Base-by-base conservation (phyloP, 2,329 filamentous ascomycete species). In the Conoideocrella luteorostrata region DNA sequence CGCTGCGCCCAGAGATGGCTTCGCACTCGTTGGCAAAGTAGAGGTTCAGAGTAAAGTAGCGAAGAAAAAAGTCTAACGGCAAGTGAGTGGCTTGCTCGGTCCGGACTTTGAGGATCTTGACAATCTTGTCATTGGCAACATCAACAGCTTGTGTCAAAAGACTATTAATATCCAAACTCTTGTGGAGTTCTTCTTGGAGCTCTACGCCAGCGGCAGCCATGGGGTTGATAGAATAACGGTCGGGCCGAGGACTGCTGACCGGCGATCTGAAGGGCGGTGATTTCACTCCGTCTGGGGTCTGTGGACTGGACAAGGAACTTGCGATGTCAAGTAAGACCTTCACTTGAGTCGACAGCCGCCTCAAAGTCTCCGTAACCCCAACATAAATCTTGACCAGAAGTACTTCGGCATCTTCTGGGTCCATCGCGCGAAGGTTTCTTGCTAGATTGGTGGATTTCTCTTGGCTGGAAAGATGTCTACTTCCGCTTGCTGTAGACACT, bases 251-350 rank as follows among this genome's bases (percentile, higher is more conserved):
- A 46, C 76, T 80, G 32, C 72, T 66, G 2, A 77, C 62, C 0
- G 76, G 76, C 4, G 76, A 79, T 50, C 68, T 67, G 9, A 72
- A 46, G 2, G 68, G 65, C 2, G 74, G 72, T 7, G 74, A 76
- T 46, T 66, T 70, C 29, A 72, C 46, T 5, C 66, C 69, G 11
- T 67, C 65, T 2, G 52, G 64, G 50, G 47, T 52, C 45, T 56
- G 56, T 32, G 57, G 56, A 18, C 73, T 67, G 12, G 76, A 72
- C 41, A 86, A 74, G 11, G 80, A 83, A 60, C 89, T 95, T 1
- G 90, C 93, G 17, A 95, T 86, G 62, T 98, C 93, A 9, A 98
- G 73, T n/a, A 98, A 67, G 9, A 97, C 82, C 62, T 98, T 98
- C 44, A 93, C 86, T 60, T 97, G 91, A 1, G 88, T 90, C 15